Base-by-base conservation (phyloP, 2,329 filamentous ascomycete species). In the Ophiognomonia clavigignenti-juglandacearum region DNA sequence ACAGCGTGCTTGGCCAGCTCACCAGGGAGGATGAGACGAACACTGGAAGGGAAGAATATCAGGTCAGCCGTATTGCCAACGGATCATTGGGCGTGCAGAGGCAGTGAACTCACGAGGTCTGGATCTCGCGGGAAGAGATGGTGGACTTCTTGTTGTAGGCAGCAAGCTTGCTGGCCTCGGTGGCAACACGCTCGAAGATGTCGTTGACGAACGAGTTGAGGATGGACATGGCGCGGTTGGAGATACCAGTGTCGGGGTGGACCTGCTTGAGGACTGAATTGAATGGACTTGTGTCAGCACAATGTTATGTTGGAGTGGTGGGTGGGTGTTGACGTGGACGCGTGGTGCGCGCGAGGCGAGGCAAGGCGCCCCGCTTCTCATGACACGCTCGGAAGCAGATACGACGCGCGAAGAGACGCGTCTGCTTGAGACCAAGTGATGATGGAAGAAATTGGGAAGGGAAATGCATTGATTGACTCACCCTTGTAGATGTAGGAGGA, bases 101-200 rank as follows among this genome's bases (percentile, higher is more conserved):
- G 6, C n/a, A n/a, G n/a, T 16, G 16, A 31, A 74, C 79, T 58
- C 72, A 83, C 72, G 93, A 96, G 62, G 93, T 98, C 82, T 98
- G 93, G 68, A 98, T 98, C 78, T 98, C 93, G 66, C 93, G 87
- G 59, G 93, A 97, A 45, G 92, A 97, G 75, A 98, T 98, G 69
- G 93, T 98, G 43, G 92, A 97, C 83, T 98, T 98, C 87, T 97
- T 98, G 86, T 98, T 98, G 82, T 98, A 98, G 56, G 93, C 93
- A 61, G 93, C 93, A 53, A 98, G 86, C 86, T 98, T 98, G 69
- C 89, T 96, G 43, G 93, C 93, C 76, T 98, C 93, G 51, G 93
- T 96, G 57, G 93, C 93, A 61, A 98, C 92, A 62, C 93, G 91
- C 85, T 98, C 93, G 71, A 98, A 98, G 70, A 98, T 98, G 66